Conservation (phyloP, 306 rosid genomes). For the Cyclanthera cordifolia region DNA sequence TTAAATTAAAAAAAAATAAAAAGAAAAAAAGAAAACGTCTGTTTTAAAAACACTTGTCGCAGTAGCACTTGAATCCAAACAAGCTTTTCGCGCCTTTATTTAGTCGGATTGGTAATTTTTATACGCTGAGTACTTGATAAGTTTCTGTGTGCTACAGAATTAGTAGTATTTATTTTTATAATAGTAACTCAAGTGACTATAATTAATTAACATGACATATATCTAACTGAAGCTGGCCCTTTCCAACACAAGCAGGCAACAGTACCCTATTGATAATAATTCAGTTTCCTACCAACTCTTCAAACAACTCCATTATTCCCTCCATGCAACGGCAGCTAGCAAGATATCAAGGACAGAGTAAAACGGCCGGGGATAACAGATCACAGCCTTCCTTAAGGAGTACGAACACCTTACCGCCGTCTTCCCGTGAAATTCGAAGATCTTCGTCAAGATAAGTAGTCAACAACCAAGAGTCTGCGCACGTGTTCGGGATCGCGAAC, state of each 20-base stretch:
- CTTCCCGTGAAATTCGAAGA: constrained; percentile 65
- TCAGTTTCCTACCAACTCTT: background rate
- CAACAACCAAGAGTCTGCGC: constrained; percentile 70
- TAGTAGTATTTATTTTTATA: background rate
- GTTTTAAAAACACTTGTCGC: too few species aligned
- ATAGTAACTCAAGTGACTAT: background rate
- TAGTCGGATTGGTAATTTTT: background rate
- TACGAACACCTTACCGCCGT: constrained; percentile 66
- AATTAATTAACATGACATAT: background rate
- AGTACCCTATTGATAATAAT: background rate
- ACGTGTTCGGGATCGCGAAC: constrained; percentile 44
- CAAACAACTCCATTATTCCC: background rate
- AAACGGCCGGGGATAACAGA: constrained; percentile 21
- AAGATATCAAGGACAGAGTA: background rate
- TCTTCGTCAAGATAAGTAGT: constrained; percentile 84
- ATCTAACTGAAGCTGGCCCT: background rate
- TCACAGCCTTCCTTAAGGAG: constrained; percentile 77
- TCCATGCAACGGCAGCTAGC: too few species aligned
- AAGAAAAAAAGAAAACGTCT: too few species aligned
- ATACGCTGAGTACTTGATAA: background rate
- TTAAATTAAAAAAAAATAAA: too few species aligned
- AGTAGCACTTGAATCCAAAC: too few species aligned
- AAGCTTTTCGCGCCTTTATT: background rate
- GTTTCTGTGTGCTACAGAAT: background rate
- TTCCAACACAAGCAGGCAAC: background rate